Percentiles rank a stretch among this genome's conserved stretches.
Conservation (phyloP, 352 stramenopile genomes). For the Globisporangium cylindrosporum region DNA sequence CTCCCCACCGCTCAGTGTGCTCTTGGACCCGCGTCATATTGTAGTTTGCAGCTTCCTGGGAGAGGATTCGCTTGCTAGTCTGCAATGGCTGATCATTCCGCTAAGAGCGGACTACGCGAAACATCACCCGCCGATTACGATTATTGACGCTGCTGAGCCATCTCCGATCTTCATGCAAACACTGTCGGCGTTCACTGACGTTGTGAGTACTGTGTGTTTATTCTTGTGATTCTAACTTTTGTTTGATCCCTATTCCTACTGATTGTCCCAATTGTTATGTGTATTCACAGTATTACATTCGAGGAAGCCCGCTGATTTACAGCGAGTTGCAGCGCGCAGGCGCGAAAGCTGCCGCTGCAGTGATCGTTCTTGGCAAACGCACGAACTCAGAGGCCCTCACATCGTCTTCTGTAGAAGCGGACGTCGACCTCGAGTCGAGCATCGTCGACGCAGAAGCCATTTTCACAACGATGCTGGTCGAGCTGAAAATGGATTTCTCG, state of each 20-base stretch:
- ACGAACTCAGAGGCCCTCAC: conserved; percentile 34
- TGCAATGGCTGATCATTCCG: conserved; percentile 77
- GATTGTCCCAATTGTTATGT: background rate
- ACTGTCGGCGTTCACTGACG: conserved; percentile 55
- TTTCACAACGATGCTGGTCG: conserved; percentile 84
- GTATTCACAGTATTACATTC: conserved; percentile 66
- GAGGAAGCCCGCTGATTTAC: conserved; percentile 75
- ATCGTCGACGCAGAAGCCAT: conserved; percentile 82
- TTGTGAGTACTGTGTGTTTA: conserved; percentile 41
- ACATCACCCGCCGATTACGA: conserved; percentile 69
- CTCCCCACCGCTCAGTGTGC: conserved; percentile 51
- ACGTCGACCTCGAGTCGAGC: conserved; percentile 67
- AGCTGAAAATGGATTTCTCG: conserved; percentile 85
- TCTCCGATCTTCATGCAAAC: conserved; percentile 43
- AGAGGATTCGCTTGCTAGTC: conserved; percentile 65
- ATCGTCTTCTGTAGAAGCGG: conserved; percentile 28
- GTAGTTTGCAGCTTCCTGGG: conserved; percentile 85
- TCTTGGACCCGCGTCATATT: conserved; percentile 67
- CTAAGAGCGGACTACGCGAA: conserved; percentile 49
- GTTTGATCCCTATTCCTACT: background rate
- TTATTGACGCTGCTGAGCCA: conserved; percentile 69
- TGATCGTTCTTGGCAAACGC: conserved; percentile 81
- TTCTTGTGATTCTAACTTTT: background rate
- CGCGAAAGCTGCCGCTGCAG: conserved; percentile 69
- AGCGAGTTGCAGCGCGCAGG: conserved; percentile 75